Percentiles rank a stretch among this genome's conserved stretches.
phyloP scores from a whole-genome alignment of 2,329 filamentous ascomycete species.

The Sarocladiaceae sp. region DNA sequence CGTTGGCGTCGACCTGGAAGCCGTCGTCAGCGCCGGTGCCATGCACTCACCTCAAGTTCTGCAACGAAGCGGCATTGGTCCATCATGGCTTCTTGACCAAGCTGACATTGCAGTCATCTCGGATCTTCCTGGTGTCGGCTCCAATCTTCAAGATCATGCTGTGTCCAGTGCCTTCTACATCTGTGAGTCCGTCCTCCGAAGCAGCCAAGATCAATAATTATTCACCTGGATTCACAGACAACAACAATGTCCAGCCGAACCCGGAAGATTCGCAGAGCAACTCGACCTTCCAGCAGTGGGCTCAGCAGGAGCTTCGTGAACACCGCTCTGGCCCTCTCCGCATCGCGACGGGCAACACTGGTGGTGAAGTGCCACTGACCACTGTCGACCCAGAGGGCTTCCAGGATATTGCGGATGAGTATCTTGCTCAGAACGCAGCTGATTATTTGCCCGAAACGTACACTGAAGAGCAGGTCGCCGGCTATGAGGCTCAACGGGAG shows the following conservation, averaged over 20 bases:
- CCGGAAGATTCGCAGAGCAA: slow-evolving; percentile 5
- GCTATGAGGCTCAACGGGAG: slow-evolving; percentile 35
- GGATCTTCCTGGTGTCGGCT: slow-evolving; percentile 50
- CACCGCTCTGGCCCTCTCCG: slow-evolving; percentile 17
- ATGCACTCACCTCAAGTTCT: slow-evolving; percentile 52
- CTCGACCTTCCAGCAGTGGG: slow-evolving; percentile 11
- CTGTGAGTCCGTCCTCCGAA: not conserved
- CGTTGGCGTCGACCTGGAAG: slow-evolving; percentile 16
- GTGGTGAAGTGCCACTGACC: slow-evolving; percentile 12
- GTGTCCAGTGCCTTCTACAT: slow-evolving; percentile 6
- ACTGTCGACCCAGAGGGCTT: slow-evolving; percentile 13
- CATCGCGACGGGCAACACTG: slow-evolving; percentile 18
- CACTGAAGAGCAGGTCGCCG: slow-evolving; percentile 17
- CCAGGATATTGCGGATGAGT: slow-evolving; percentile 11
- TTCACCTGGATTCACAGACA: not conserved
- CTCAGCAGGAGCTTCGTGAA: slow-evolving; percentile 13
- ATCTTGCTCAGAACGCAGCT: slow-evolving; percentile 10
- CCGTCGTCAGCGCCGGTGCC: slow-evolving; percentile 34
- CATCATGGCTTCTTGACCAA: slow-evolving; percentile 36
- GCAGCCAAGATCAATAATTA: not conserved
- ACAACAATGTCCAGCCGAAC: slow-evolving; percentile 2
- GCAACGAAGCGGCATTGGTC: slow-evolving; percentile 51
- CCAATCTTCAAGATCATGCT: slow-evolving; percentile 28
- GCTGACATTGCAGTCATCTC: slow-evolving; percentile 40
- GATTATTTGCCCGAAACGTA: slow-evolving; percentile 11